Evolutionary conservation across 2,329 filamentous ascomycete genomes (phyloP).

Genomic region (Trichophyton schoenleinii): DNA sequence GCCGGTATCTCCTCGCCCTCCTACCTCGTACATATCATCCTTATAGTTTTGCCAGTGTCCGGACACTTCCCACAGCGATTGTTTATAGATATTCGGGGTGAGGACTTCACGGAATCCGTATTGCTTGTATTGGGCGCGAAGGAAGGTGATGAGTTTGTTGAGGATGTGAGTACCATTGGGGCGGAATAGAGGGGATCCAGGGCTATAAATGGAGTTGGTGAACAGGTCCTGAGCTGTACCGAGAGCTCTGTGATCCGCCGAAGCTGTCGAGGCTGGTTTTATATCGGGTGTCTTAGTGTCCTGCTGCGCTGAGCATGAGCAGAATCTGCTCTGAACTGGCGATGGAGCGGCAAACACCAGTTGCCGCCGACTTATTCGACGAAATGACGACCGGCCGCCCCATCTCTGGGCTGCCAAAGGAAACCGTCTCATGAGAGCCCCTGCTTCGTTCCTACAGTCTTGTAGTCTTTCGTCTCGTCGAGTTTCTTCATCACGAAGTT

Average conservation of each 20-base stretch:
- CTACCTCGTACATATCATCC: slow-evolving; percentile 81
- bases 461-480: background rate
- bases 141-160: slow-evolving; percentile 68
- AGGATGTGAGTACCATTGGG: slow-evolving; percentile 73
- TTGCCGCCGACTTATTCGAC: background rate
- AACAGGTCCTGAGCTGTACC: slow-evolving; percentile 57
- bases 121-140: slow-evolving; percentile 69
- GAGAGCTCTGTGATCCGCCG: slow-evolving; percentile 40
- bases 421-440: slow-evolving; percentile 8
- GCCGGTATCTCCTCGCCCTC: slow-evolving; percentile 38
- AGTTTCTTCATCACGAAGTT: background rate
- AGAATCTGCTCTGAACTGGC: slow-evolving; percentile 14
- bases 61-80: slow-evolving; percentile 70
- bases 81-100: slow-evolving; percentile 83
- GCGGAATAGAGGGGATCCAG: slow-evolving; percentile 73
- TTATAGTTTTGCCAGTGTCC: slow-evolving; percentile 84
- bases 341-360: background rate
- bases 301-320: slow-evolving; percentile 20
- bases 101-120: slow-evolving; percentile 84
- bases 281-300: slow-evolving; percentile 5
- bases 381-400: slow-evolving; percentile 4
- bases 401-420: slow-evolving; percentile 11
- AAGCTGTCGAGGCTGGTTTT: slow-evolving; percentile 16
- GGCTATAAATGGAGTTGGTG: slow-evolving; percentile 64
- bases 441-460: background rate